Base-by-base conservation (phyloP, 345 rosid genomes). In the Euphorbia pulcherrima region DNA sequence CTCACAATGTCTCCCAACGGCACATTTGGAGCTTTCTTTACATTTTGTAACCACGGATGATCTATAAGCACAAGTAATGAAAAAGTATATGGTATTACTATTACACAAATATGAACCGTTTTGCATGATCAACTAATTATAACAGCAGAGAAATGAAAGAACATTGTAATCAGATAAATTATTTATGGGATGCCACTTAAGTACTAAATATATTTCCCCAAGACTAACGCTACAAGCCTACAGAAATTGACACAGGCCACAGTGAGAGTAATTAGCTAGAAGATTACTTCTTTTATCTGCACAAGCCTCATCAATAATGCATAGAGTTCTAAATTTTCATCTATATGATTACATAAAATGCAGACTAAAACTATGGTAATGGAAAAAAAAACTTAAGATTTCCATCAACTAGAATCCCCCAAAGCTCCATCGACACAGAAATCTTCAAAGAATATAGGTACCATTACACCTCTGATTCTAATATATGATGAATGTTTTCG, bases 1-100 rank as follows among this genome's bases (percentile, higher is more conserved):
- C 97, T 89, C 64, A 94, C 97, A 20, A 89, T 84, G 75, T 94
- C 99, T 55, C 99, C 99, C 47, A 94, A 83, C 37, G 96, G 97
- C 62, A 94, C 99, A 83, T 90, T 94, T 14, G 97, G 82, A 74
- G 99, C 99, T 76, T 94, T 94, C 88, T 89, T 94, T 53, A 90
- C 84, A 79, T 94, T 86, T 70, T 87, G 97, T 77, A 90, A 61
- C 99, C 99, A 94, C 18, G 97, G 80, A 71, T 94, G 99, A 48
- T 90, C 99, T 94, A 74, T 48, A 71, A 75, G 52, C 57, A 58
- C 55, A 33, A 70, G 60, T 28, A 62, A 46, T 53, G 55, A 65
- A 80, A n/a, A 41, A 53, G 40, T 29, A 8, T 24, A 70, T 50
- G 21, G 71, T 4, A 48, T 53, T 7, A 71, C 24, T 62, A 23